Base-by-base conservation (phyloP, 2,329 filamentous ascomycete species). In the Fusarium tricinctum region DNA sequence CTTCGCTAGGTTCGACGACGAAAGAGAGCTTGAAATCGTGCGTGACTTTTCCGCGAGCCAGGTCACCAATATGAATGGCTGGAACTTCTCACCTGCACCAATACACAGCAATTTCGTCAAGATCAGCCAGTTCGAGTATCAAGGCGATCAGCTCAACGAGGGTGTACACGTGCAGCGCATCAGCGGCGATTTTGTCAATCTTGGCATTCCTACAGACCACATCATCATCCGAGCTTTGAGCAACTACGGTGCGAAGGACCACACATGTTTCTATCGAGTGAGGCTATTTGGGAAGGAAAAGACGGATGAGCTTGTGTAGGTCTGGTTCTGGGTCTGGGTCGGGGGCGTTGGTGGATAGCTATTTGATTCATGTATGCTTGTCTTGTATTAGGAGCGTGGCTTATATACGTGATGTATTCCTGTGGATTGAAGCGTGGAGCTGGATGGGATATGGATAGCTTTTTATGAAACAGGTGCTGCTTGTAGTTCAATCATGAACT, bases 201-300 rank as follows among this genome's bases (percentile, higher is more conserved):
- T 89, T 17, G 75, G 78, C 8, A 82, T 83, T 15, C 77, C 77
- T 17, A 88, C 88, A 6, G 82, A 84, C 47, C 79, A 85, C 10
- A 74, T 91, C 9, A 74, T 88, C 19, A 75, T 92, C 23, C 81
- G 88, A 14, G 84, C 86, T 3, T 76, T 83, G 56, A 86, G 79
- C 72, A 91, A 91, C 73, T 85, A 89, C 71, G 88, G 89, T 15
- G 80, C 82, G 12, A 74, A 73, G 26, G 79, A 86, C 46, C 88
- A 89, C 73, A 91, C 89, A 5, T 91, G 89, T 74, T 85, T 92
- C 71, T 92, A 91, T 77, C 81, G 89, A 2, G 77, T 90, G n/a
- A 80, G 84, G 57, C 60, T 91, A 44, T 90, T 87, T 73, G 79
- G 89, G 32, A 35, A 59, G 32, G 32, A 59, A 33, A 26, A 26